Percentiles rank a stretch among this genome's conserved stretches.
Conservation (phyloP, 2,329 filamentous ascomycete genomes). For the Aspergillus oerlinghausenensis region DNA sequence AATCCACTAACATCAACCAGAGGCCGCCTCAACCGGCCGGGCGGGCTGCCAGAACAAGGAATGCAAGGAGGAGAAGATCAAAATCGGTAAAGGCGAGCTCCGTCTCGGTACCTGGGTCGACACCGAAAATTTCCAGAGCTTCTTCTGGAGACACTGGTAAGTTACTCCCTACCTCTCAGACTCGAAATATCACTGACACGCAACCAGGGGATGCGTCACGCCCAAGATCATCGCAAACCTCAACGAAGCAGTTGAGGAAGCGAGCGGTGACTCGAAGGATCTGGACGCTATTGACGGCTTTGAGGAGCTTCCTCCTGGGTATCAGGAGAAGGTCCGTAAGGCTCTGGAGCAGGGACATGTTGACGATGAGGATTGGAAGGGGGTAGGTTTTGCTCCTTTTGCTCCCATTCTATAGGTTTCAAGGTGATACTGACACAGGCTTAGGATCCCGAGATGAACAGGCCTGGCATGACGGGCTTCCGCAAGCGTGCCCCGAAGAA, state of each 20-base stretch:
- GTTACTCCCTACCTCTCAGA: conserved; percentile 16
- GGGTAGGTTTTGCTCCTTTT: conserved; percentile 53
- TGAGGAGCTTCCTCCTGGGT: conserved; percentile 66
- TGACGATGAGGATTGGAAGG: conserved; percentile 80
- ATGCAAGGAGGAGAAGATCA: conserved; percentile 66
- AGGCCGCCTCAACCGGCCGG: conserved; percentile 65
- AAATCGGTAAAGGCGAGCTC: conserved; percentile 74
- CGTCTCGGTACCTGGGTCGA: conserved; percentile 72
- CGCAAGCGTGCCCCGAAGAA: conserved; percentile 41
- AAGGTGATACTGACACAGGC: conserved; percentile 5
- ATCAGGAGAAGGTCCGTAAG: conserved; percentile 67
- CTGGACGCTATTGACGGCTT: conserved; percentile 72
- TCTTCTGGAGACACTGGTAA: conserved; percentile 84
- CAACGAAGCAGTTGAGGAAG: conserved; percentile 44
- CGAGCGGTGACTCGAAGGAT: conserved; percentile 49
- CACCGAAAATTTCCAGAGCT: conserved; percentile 57
- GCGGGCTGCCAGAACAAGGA: conserved; percentile 68
- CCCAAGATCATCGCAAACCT: conserved; percentile 66
- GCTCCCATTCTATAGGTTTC: not conserved
- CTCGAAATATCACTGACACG: not conserved
- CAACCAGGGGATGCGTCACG: conserved; percentile 74
- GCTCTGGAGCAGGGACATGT: conserved; percentile 76
- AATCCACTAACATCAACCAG: conserved; percentile 42
- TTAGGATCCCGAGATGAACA: conserved; percentile 71
- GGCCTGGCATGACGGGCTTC: conserved; percentile 62